phyloP scores from a whole-genome alignment of 805 yeast species.

The Sugiyamaella americana region DNA sequence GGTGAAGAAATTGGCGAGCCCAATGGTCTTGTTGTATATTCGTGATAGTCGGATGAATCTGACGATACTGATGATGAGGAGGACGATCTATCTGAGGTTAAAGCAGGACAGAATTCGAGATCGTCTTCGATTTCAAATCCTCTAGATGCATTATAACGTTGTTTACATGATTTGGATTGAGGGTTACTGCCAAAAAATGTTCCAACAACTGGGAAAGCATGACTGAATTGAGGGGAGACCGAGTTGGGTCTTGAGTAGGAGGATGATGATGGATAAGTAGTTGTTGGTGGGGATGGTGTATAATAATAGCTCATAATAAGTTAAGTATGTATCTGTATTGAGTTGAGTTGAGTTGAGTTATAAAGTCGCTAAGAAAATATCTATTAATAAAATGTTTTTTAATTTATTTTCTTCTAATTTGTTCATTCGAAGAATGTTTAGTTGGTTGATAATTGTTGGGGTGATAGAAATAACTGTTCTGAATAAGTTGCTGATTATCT shows the following conservation, averaged over 20 bases:
- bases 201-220: constrained; percentile 20
- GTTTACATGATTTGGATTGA: constrained; percentile 11
- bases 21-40: neutral
- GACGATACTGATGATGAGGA: constrained; percentile 9
- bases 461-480: no score
- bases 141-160: constrained; percentile 52
- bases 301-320: constrained; percentile 16
- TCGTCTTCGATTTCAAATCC: constrained; percentile 71
- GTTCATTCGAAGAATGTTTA: constrained; percentile 1
- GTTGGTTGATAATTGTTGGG: neutral
- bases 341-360: neutral
- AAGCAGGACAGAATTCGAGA: constrained; percentile 58
- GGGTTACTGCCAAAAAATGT: constrained; percentile 3
- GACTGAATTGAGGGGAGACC: constrained; percentile 27
- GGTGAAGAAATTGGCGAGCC: constrained; percentile 16
- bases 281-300: constrained; percentile 6
- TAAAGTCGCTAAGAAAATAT: neutral
- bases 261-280: neutral
- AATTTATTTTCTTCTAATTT: neutral
- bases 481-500: no score
- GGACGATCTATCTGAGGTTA: constrained; percentile 14
- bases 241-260: constrained; percentile 24
- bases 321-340: neutral
- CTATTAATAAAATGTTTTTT: neutral
- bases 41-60: constrained; percentile 5